Evolutionary conservation across 352 stramenopile genomes (phyloP).

Genomic region (Phytophthora nicotianae): DNA sequence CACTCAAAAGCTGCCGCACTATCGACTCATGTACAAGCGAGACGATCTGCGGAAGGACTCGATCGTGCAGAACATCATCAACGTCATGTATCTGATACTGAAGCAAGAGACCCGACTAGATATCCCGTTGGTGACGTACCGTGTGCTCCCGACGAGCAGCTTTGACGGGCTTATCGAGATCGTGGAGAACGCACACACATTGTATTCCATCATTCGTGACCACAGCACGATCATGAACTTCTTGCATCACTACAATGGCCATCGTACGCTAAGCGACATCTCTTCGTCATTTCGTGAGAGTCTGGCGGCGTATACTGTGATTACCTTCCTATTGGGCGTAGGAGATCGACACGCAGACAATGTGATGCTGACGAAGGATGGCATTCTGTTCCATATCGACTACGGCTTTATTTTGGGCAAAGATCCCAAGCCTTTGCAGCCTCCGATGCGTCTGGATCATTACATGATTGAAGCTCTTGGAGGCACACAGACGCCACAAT

Average conservation of each 20-base stretch:
- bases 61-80: slow-evolving; percentile 90
- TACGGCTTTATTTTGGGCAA: slow-evolving; percentile 99
- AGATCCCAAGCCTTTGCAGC: slow-evolving; percentile 98
- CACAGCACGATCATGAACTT: slow-evolving; percentile 87
- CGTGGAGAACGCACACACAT: slow-evolving; percentile 83
- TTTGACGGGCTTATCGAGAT: slow-evolving; percentile 89
- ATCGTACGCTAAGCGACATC: slow-evolving; percentile 86
- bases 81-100: slow-evolving; percentile 89
- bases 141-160: slow-evolving; percentile 83
- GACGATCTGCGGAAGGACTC: slow-evolving; percentile 86
- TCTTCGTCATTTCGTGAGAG: slow-evolving; percentile 88
- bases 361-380: slow-evolving; percentile 97
- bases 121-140: slow-evolving; percentile 85
- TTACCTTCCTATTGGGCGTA: slow-evolving; percentile 99
- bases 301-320: slow-evolving; percentile 98
- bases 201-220: slow-evolving; percentile 88
- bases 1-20: slow-evolving; percentile 50
- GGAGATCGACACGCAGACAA: slow-evolving; percentile 99
- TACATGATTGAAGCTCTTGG: slow-evolving; percentile 89
- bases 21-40: slow-evolving; percentile 89
- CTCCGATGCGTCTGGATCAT: slow-evolving; percentile 97
- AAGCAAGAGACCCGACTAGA: slow-evolving; percentile 84
- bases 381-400: slow-evolving; percentile 99
- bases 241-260: slow-evolving; percentile 84
- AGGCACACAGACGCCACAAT: slow-evolving; percentile 77